Percentiles rank a stretch among this genome's conserved stretches.
These are phyloP conservation scores for Agrocybe praecox DNA, from an alignment of 768 basidiomycete genomes.

Conservation along the genomic window DNA sequence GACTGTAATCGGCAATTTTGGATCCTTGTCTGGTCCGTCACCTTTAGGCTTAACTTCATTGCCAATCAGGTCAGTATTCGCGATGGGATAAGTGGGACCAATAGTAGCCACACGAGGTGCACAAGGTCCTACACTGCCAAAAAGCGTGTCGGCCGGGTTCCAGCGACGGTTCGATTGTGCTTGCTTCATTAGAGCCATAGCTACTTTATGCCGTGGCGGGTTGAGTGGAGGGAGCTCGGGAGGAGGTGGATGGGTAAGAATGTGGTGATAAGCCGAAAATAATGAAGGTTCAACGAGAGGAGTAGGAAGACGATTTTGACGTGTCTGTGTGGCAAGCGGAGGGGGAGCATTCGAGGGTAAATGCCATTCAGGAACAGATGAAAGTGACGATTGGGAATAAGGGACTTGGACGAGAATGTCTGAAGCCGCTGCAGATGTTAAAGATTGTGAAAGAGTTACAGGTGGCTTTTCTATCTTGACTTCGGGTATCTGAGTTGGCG, in stretches of 20 bases:
- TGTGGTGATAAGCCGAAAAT: slow-evolving; percentile 73
- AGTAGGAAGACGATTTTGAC: slow-evolving; percentile 38
- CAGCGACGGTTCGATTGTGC: slow-evolving; percentile 62
- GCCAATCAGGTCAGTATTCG: slow-evolving; percentile 32
- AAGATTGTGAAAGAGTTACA: slow-evolving; percentile 41
- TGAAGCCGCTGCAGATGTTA: slow-evolving; percentile 56
- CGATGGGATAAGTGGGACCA: slow-evolving; percentile 66
- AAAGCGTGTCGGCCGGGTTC: slow-evolving; percentile 71
- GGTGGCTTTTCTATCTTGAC: slow-evolving; percentile 38
- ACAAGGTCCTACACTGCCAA: slow-evolving; percentile 58
- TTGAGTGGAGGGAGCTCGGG: slow-evolving; percentile 49
- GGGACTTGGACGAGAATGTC: slow-evolving; percentile 75
- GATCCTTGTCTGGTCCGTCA: slow-evolving; percentile 47
- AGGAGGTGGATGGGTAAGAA: slow-evolving; percentile 70
- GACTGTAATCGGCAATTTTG: slow-evolving; percentile 53
- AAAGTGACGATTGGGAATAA: slow-evolving; percentile 73
- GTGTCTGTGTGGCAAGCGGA: slow-evolving; percentile 17
- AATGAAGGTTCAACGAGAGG: slow-evolving; percentile 68
- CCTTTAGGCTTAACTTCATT: slow-evolving; percentile 22
- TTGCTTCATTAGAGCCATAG: slow-evolving; percentile 66
- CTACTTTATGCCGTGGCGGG: slow-evolving; percentile 73
- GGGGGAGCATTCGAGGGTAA: slow-evolving; percentile 48
- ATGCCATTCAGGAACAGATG: slow-evolving; percentile 69
- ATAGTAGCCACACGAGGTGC: slow-evolving; percentile 64
- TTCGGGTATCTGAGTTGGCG: slow-evolving; percentile 30